Conservation (phyloP, 2,329 filamentous ascomycete species). For the Penicillium verrucosum region DNA sequence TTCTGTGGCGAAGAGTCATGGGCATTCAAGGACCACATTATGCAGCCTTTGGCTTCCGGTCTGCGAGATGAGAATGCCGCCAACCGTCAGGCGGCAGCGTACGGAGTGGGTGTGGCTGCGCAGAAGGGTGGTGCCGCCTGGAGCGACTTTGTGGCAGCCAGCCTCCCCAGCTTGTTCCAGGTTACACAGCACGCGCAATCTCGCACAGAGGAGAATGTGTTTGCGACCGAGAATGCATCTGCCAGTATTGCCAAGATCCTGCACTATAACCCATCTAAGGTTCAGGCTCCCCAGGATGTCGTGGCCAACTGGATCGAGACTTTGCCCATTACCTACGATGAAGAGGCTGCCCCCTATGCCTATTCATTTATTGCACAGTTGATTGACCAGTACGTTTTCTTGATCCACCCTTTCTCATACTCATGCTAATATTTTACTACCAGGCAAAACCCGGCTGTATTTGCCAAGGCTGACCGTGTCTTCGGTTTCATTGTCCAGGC, state of each 20-base stretch:
- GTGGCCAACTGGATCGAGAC: slow-evolving; percentile 86
- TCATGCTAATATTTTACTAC: slow-evolving; percentile 12
- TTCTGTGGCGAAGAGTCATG: slow-evolving; percentile 90
- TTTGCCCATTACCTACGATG: slow-evolving; percentile 87
- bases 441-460: slow-evolving; percentile 81
- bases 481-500: slow-evolving; percentile 85
- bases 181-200: slow-evolving; percentile 77
- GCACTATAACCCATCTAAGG: slow-evolving; percentile 77
- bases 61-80: slow-evolving; percentile 82
- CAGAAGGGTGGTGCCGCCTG: slow-evolving; percentile 85
- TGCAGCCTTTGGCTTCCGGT: slow-evolving; percentile 79
- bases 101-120: slow-evolving; percentile 92
- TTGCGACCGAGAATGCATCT: slow-evolving; percentile 95
- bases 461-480: slow-evolving; percentile 72
- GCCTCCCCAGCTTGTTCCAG: slow-evolving; percentile 78
- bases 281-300: slow-evolving; percentile 72
- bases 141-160: slow-evolving; percentile 79
- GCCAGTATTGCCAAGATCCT: slow-evolving; percentile 96
- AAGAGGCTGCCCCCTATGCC: slow-evolving; percentile 94
- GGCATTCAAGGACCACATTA: slow-evolving; percentile 80
- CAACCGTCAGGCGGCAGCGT: slow-evolving; percentile 92
- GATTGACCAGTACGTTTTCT: slow-evolving; percentile 79
- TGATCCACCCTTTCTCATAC: not conserved
- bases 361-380: slow-evolving; percentile 89
- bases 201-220: slow-evolving; percentile 87